These are phyloP conservation scores for Prunus mongolica DNA, from an alignment of 306 rosid genomes.

Conservation along the genomic window DNA sequence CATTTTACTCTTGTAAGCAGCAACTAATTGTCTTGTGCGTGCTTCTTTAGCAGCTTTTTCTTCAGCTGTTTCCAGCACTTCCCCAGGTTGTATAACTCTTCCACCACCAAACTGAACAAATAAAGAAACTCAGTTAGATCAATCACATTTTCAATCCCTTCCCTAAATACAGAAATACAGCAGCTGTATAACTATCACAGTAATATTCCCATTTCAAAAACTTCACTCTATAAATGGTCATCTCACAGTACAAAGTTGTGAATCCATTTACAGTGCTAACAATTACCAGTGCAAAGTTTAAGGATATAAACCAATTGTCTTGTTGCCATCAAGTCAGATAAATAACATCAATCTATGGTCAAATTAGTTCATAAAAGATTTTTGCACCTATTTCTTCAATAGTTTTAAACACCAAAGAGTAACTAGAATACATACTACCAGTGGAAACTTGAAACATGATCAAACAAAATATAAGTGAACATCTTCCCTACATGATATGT, in stretches of 20 bases:
- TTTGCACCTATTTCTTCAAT: background rate
- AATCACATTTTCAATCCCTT: background rate
- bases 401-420: background rate
- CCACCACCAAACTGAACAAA: slow-evolving; percentile 83
- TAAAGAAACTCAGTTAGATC: background rate
- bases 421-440: too few relatives aligned
- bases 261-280: background rate
- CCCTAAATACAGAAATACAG: background rate
- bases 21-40: slow-evolving; percentile 59
- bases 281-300: background rate
- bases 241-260: background rate
- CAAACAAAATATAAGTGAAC: too few relatives aligned
- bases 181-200: background rate
- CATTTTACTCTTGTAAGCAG: slow-evolving; percentile 59
- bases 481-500: too few relatives aligned
- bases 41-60: slow-evolving; percentile 76
- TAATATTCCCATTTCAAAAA: background rate
- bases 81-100: slow-evolving; percentile 65
- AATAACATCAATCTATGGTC: background rate
- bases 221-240: background rate
- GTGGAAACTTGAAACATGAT: too few relatives aligned
- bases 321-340: background rate
- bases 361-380: background rate
- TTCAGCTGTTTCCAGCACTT: slow-evolving; percentile 71
- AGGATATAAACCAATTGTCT: background rate